These are phyloP conservation scores for Aschersonia sp. DNA, from an alignment of 2,329 filamentous ascomycete genomes.

Conservation along the genomic window DNA sequence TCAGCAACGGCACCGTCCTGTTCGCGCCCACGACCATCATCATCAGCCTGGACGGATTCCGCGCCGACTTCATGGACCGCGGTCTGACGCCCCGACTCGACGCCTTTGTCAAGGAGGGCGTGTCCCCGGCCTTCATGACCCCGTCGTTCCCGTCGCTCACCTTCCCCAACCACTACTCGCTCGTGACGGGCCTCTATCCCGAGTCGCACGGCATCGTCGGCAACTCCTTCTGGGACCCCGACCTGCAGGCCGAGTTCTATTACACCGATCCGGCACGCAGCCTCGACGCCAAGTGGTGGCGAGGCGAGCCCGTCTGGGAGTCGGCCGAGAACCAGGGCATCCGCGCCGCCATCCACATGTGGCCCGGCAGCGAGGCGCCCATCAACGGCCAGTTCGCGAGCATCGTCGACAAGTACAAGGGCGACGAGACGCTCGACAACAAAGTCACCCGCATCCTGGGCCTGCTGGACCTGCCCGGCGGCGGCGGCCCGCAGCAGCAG, in stretches of 20 bases:
- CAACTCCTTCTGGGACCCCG: constrained; percentile 88
- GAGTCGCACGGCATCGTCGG: constrained; percentile 88
- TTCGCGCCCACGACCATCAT: constrained; percentile 89
- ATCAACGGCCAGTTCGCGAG: constrained; percentile 61
- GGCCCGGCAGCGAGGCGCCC: constrained; percentile 89
- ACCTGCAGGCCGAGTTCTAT: constrained; percentile 64
- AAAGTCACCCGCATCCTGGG: constrained; percentile 72
- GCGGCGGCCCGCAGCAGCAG: constrained; percentile 34
- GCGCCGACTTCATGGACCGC: constrained; percentile 79
- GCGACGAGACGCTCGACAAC: constrained; percentile 53
- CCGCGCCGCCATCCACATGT: constrained; percentile 85
- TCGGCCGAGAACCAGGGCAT: constrained; percentile 77
- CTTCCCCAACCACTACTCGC: constrained; percentile 90
- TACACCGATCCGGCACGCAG: constrained; percentile 68
- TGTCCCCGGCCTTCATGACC: constrained; percentile 84
- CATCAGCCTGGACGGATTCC: constrained; percentile 89
- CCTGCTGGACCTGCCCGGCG: constrained; percentile 71
- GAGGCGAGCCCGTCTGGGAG: constrained; percentile 84
- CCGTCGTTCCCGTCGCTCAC: constrained; percentile 94
- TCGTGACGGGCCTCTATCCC: constrained; percentile 83
- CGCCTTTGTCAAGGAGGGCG: constrained; percentile 64
- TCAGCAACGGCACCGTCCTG: constrained; percentile 73
- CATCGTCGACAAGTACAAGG: constrained; percentile 76
- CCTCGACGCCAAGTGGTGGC: constrained; percentile 86
- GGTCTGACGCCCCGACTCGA: constrained; percentile 73